Conservation (phyloP, 2,329 filamentous ascomycete species). For the Ceratocystis alfenasii region DNA sequence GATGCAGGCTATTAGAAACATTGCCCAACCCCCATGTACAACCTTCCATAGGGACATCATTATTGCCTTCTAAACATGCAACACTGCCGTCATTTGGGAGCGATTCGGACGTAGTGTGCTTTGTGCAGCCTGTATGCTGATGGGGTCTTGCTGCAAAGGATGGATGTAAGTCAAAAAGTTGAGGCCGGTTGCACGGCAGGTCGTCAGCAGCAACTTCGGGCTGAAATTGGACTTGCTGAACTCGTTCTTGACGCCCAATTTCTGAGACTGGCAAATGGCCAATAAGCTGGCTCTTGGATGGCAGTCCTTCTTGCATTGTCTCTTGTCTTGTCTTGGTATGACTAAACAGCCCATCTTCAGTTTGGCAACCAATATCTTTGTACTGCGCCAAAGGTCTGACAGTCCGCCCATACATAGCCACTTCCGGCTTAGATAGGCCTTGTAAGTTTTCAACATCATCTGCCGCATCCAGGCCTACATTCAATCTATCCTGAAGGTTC, state of each 20-base stretch:
- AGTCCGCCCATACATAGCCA: not conserved
- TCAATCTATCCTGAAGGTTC: not conserved
- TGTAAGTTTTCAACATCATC: not conserved
- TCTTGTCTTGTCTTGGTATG: not conserved
- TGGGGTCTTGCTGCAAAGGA: not conserved
- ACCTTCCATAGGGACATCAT: not conserved
- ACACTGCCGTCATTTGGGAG: not conserved
- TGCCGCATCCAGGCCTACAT: not conserved
- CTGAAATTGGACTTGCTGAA: not conserved
- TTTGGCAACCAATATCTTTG: conserved; percentile 17
- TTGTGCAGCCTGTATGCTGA: not conserved
- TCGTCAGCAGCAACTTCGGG: not conserved
- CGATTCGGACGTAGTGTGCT: not conserved
- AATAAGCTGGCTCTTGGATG: not conserved
- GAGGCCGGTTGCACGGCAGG: not conserved
- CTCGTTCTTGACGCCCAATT: not conserved
- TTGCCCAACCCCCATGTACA: not conserved
- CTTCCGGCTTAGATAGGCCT: not conserved
- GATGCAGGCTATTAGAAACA: not conserved
- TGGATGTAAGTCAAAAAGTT: not conserved
- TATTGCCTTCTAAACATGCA: not conserved
- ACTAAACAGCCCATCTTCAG: conserved; percentile 8
- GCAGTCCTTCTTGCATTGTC: not conserved
- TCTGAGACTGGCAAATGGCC: not conserved
- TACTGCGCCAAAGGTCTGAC: conserved; percentile 8